Evolutionary conservation across 2,329 filamentous ascomycete genomes (phyloP).

Genomic region (Sclerotinia subarctica): DNA sequence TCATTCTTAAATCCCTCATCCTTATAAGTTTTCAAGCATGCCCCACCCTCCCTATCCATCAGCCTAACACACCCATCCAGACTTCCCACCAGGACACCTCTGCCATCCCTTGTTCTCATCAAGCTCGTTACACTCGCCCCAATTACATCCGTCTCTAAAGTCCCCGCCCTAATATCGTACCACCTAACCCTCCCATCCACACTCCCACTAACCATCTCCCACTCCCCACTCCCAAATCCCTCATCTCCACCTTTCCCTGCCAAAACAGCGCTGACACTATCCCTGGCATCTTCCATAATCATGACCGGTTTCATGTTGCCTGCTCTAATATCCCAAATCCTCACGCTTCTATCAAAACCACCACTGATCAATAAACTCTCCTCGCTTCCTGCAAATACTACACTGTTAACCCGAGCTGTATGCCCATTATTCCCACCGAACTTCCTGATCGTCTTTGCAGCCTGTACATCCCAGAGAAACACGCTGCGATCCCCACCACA

Average conservation of each 20-base stretch:
- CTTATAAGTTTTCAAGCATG: conserved; percentile 69
- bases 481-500: conserved; percentile 85
- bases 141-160: conserved; percentile 66
- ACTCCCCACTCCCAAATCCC: conserved; percentile 64
- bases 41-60: conserved; percentile 74
- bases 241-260: conserved; percentile 54
- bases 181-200: conserved; percentile 79
- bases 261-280: conserved; percentile 53
- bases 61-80: conserved; percentile 75
- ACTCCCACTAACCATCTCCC: conserved; percentile 68
- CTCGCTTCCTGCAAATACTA: conserved; percentile 72
- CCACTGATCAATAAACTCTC: conserved; percentile 71
- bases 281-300: conserved; percentile 68
- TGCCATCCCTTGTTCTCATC: conserved; percentile 65
- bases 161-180: conserved; percentile 81
- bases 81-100: conserved; percentile 69
- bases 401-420: conserved; percentile 64
- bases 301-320: conserved; percentile 61
- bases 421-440: conserved; percentile 56
- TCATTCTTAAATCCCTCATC: conserved; percentile 46
- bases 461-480: conserved; percentile 91
- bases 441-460: conserved; percentile 71
- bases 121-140: conserved; percentile 73
- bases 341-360: conserved; percentile 72
- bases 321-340: conserved; percentile 67